These are phyloP conservation scores for Ceratobasidium sp. DNA, from an alignment of 1,284 basidiomycete genomes.

Conservation along the genomic window DNA sequence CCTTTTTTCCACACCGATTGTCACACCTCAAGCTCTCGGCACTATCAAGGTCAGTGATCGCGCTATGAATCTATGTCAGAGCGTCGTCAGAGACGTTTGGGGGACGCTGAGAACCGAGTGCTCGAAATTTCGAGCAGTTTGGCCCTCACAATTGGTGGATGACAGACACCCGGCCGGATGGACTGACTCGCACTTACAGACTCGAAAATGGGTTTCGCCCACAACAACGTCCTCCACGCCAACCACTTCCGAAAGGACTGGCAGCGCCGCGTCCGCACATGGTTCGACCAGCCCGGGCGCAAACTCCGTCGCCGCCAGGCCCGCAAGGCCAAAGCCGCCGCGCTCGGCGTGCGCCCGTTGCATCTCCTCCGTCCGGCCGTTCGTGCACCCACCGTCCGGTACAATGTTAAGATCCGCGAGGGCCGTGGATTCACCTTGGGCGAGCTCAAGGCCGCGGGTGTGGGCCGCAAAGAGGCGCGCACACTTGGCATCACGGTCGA, in stretches of 20 bases:
- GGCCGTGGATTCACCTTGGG: slow-evolving; percentile 95
- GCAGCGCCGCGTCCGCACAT: slow-evolving; percentile 92
- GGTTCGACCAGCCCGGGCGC: slow-evolving; percentile 99
- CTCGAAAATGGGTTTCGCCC: slow-evolving; percentile 49
- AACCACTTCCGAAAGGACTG: slow-evolving; percentile 99
- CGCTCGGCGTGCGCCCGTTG: slow-evolving; percentile 91
- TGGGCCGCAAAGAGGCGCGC: slow-evolving; percentile 92
- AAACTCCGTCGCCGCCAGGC: slow-evolving; percentile 96
- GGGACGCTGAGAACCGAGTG: neutral
- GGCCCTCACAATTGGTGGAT: neutral
- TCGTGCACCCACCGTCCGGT: slow-evolving; percentile 94
- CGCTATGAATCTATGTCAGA: slow-evolving; percentile 27
- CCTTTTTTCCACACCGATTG: slow-evolving; percentile 10
- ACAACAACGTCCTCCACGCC: slow-evolving; percentile 74
- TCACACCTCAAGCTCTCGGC: slow-evolving; percentile 33
- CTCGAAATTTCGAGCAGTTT: slow-evolving; percentile 16
- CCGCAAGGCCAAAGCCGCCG: slow-evolving; percentile 89
- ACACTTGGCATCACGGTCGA: slow-evolving; percentile 96
- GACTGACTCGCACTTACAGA: slow-evolving; percentile 38
- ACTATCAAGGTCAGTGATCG: slow-evolving; percentile 41
- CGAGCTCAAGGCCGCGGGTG: slow-evolving; percentile 96
- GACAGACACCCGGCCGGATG: slow-evolving; percentile 18
- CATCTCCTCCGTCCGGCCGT: slow-evolving; percentile 95
- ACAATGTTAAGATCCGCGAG: slow-evolving; percentile 98
- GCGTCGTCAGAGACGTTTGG: neutral